A percentile compares a stretch with the other conserved stretches of the same genome.
Conservation (phyloP, 2,329 filamentous ascomycete genomes). For the Alternaria angustiovoidea region DNA sequence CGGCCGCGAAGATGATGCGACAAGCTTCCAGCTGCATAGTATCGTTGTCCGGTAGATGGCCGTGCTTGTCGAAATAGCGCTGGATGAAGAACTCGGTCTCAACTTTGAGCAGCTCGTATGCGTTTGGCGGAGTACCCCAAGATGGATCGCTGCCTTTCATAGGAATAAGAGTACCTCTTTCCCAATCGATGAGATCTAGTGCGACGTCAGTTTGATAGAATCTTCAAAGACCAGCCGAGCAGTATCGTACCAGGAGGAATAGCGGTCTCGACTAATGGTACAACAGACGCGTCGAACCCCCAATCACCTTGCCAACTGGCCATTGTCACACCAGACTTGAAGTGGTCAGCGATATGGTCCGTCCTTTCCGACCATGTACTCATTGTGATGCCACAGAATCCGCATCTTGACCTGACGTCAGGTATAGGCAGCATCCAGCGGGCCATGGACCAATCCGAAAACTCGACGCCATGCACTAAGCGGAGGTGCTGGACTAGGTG, state of each 20-base stretch:
- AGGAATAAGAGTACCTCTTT: slow-evolving; percentile 30
- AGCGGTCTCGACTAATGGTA: slow-evolving; percentile 27
- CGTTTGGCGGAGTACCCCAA: slow-evolving; percentile 34
- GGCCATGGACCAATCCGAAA: slow-evolving; percentile 46
- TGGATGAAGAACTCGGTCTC: slow-evolving; percentile 36
- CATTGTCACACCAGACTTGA: slow-evolving; percentile 34
- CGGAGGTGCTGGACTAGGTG: slow-evolving; percentile 38
- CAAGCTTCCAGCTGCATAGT: slow-evolving; percentile 38
- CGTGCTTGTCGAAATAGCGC: slow-evolving; percentile 28
- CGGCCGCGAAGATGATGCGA: slow-evolving; percentile 38
- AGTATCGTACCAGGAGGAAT: slow-evolving; percentile 30
- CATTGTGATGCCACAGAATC: slow-evolving; percentile 34
- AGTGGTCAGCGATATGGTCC: slow-evolving; percentile 40
- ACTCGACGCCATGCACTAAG: slow-evolving; percentile 34
- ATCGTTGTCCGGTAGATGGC: slow-evolving; percentile 30
- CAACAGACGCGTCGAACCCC: slow-evolving; percentile 29
- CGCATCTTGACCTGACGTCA: slow-evolving; percentile 31
- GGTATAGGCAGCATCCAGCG: slow-evolving; percentile 37
- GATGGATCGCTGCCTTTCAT: slow-evolving; percentile 33
- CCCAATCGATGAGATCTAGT: slow-evolving; percentile 32
- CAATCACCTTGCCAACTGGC: slow-evolving; percentile 39
- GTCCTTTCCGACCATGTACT: slow-evolving; percentile 32
- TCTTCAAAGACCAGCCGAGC: fast-evolving
- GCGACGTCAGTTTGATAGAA: not conserved
- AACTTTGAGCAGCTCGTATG: slow-evolving; percentile 35